These are phyloP conservation scores for Aureobasidium musti DNA, from an alignment of 2,329 filamentous ascomycete genomes.

Conservation along the genomic window DNA sequence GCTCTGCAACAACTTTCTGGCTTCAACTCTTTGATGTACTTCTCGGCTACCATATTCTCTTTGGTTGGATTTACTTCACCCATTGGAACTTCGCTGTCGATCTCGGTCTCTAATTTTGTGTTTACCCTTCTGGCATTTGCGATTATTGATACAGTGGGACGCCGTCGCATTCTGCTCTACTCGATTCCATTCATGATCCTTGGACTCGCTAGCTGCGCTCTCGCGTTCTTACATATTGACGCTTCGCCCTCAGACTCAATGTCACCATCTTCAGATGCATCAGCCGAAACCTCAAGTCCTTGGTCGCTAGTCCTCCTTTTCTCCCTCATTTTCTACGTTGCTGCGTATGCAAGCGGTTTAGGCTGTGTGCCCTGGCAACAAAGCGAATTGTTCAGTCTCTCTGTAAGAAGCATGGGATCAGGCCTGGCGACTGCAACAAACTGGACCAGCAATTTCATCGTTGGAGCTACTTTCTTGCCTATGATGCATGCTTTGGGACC, in stretches of 20 bases:
- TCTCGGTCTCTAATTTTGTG: conserved; percentile 51
- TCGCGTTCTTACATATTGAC: conserved; percentile 69
- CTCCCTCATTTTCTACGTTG: conserved; percentile 80
- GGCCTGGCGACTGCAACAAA: conserved; percentile 77
- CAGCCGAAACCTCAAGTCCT: conserved; percentile 34
- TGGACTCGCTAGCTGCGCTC: conserved; percentile 69
- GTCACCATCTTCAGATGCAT: not conserved
- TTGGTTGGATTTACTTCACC: conserved; percentile 51
- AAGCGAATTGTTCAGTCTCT: conserved; percentile 78
- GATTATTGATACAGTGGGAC: conserved; percentile 49
- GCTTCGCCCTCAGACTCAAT: conserved; percentile 38
- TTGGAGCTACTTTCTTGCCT: conserved; percentile 84
- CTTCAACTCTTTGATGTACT: conserved; percentile 52
- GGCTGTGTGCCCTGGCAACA: conserved; percentile 97
- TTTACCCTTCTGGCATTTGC: conserved; percentile 51
- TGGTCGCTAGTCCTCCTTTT: conserved; percentile 62
- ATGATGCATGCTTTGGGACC: conserved; percentile 78
- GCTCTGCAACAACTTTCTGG: conserved; percentile 69
- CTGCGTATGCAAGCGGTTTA: conserved; percentile 80
- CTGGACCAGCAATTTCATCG: conserved; percentile 83
- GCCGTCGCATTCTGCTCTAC: conserved; percentile 67
- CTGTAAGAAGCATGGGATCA: conserved; percentile 71
- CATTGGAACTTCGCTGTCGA: conserved; percentile 49
- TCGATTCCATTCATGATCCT: conserved; percentile 82
- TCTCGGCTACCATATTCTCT: conserved; percentile 51